Conservation (phyloP, 345 rosid species). For the Bruguiera gymnorhiza region DNA sequence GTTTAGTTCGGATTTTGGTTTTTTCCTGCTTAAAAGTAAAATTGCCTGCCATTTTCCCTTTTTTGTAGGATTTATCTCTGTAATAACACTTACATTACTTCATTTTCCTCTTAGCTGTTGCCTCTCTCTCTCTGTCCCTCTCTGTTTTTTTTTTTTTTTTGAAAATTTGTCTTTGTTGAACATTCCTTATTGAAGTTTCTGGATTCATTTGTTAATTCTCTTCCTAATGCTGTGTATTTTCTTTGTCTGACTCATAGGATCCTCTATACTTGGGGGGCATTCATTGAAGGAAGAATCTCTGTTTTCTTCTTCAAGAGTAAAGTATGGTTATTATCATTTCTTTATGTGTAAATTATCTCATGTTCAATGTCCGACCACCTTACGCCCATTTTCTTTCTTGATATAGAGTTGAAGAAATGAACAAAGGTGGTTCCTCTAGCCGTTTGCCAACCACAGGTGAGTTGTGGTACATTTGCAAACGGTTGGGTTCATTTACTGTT, state of each 20-base stretch:
- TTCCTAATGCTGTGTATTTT: neutral
- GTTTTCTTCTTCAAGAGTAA: slow-evolving; percentile 84
- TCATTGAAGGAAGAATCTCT: slow-evolving; percentile 74
- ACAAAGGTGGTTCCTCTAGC: slow-evolving; percentile 55
- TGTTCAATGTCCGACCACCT: slow-evolving; percentile 12
- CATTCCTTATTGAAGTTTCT: neutral
- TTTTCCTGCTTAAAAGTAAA: neutral
- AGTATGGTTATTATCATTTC: slow-evolving; percentile 46
- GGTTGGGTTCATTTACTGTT: slow-evolving; percentile 3
- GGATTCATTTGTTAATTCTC: neutral
- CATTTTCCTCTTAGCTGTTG: neutral
- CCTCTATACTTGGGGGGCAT: slow-evolving; percentile 53
- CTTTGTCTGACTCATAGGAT: slow-evolving; percentile 30
- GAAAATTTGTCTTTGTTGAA: neutral
- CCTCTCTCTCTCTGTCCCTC: neutral
- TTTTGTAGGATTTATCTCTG: slow-evolving; percentile 75
- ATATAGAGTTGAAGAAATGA: slow-evolving; percentile 74
- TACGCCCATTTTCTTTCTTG: slow-evolving; percentile 24
- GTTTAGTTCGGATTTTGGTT: neutral
- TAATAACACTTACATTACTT: neutral
- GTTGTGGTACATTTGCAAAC: slow-evolving; percentile 4
- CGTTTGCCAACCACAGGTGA: slow-evolving; percentile 45
- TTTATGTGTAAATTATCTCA: slow-evolving; percentile 17
- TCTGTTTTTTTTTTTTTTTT: neutral
- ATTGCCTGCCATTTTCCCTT: slow-evolving; percentile 6